A percentile compares a stretch with the other conserved stretches of the same genome.
These are phyloP conservation scores for Chamaenerion angustifolium DNA, from an alignment of 345 rosid species.

Conservation along the genomic window DNA sequence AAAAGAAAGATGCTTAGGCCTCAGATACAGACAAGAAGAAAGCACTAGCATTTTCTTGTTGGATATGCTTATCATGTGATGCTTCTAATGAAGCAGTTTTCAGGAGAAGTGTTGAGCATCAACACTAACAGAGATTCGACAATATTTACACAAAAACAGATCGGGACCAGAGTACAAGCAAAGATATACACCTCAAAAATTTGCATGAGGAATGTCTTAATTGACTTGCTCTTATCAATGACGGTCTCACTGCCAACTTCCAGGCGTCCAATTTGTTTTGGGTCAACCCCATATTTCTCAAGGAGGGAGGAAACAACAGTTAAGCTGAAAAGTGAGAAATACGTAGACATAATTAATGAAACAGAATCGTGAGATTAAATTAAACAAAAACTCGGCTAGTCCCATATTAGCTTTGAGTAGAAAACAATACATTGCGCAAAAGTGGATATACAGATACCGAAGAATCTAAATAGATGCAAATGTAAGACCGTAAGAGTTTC, in stretches of 20 bases:
- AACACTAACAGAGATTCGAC: neutral
- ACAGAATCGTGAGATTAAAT: neutral
- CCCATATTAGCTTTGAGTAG: neutral
- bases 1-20: neutral
- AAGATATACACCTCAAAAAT: conserved; percentile 68
- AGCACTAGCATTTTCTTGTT: too few relatives aligned
- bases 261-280: conserved; percentile 85
- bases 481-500: neutral
- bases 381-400: neutral
- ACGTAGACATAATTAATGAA: conserved; percentile 2
- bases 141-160: neutral
- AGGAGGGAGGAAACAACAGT: conserved; percentile 82
- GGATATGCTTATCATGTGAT: too few relatives aligned
- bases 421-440: neutral
- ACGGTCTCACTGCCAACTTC: conserved; percentile 99
- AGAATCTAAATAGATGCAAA: neutral
- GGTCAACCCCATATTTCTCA: conserved; percentile 80
- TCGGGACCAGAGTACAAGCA: neutral
- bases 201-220: conserved; percentile 96
- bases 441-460: neutral
- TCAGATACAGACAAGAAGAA: neutral
- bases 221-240: conserved; percentile 97
- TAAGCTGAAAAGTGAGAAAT: conserved; percentile 35
- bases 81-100: too few relatives aligned
- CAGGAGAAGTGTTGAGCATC: too few relatives aligned